phyloP scores from a whole-genome alignment of 192 early-diverging fungal genomes.

The Kappamyces sp. region DNA sequence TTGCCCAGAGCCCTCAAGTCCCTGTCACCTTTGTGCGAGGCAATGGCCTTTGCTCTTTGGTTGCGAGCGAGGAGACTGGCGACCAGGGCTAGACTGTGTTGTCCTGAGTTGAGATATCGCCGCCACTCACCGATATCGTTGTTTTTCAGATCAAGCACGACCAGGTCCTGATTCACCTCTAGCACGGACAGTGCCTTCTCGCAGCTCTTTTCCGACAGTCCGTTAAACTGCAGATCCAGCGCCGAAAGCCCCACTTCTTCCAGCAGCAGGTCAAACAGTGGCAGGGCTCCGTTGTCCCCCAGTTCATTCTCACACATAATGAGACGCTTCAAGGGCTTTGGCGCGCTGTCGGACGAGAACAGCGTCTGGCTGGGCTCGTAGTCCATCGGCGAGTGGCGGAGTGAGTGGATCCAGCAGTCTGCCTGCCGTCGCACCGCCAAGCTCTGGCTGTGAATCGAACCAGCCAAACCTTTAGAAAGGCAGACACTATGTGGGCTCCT shows the following conservation, averaged over 20 bases:
- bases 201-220: not conserved
- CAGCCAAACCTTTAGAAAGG: constrained; percentile 1
- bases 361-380: not conserved
- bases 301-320: constrained; percentile 6
- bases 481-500: constrained; percentile 7
- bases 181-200: not conserved
- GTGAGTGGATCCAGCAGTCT: constrained; percentile 12
- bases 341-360: not conserved
- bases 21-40: too few species aligned
- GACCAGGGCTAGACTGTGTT: too few species aligned
- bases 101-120: too few species aligned
- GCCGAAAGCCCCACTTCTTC: constrained; percentile 15
- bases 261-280: constrained; percentile 6
- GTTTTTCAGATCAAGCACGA: constrained; percentile 13
- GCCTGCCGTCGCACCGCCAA: constrained; percentile 13
- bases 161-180: not conserved
- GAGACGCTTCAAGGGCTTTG: constrained; percentile 8
- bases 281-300: constrained; percentile 9
- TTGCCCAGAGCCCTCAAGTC: too few species aligned
- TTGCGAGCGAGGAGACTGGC: too few species aligned
- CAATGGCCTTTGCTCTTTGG: too few species aligned
- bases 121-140: not conserved
- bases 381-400: constrained; percentile 1
- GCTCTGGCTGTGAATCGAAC: too few species aligned
- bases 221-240: constrained; percentile 13